Percentiles rank a stretch among this genome's conserved stretches.
Conservation (phyloP, 495 filamentous ascomycete genomes). For the Choiromyces venosus region DNA sequence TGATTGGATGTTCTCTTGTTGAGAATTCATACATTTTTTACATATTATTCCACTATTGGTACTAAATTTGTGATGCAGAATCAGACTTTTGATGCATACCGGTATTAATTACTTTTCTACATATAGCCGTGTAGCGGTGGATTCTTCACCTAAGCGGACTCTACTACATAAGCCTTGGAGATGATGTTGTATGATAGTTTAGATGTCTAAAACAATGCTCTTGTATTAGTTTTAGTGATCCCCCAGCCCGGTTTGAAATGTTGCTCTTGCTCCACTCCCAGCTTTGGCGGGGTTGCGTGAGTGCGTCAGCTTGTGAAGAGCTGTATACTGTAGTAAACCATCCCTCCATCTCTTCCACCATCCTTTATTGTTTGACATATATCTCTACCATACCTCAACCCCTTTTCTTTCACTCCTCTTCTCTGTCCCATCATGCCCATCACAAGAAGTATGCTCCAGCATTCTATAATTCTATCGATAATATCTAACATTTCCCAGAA, state of each 20-base stretch:
- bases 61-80: background rate
- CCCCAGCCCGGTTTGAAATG: background rate
- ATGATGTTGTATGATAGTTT: background rate
- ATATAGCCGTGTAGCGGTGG: background rate
- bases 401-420: background rate
- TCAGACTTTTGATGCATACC: background rate
- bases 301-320: background rate
- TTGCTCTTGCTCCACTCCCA: background rate
- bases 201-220: background rate
- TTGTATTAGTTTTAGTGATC: background rate
- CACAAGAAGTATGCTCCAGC: conserved; percentile 26
- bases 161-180: background rate
- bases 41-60: too few relatives aligned
- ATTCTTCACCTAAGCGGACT: background rate
- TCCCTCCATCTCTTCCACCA: background rate
- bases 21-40: background rate
- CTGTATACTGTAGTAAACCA: background rate
- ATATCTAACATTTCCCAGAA: conserved; percentile 47
- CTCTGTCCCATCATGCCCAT: conserved; percentile 23
- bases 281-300: background rate
- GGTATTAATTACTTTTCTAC: background rate
- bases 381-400: background rate
- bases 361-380: background rate
- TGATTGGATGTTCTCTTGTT: background rate
- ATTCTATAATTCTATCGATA: conserved; percentile 1